These are phyloP conservation scores for Ettlia oleoabundans DNA, from an alignment of 139 green algal species.

Conservation along the genomic window DNA sequence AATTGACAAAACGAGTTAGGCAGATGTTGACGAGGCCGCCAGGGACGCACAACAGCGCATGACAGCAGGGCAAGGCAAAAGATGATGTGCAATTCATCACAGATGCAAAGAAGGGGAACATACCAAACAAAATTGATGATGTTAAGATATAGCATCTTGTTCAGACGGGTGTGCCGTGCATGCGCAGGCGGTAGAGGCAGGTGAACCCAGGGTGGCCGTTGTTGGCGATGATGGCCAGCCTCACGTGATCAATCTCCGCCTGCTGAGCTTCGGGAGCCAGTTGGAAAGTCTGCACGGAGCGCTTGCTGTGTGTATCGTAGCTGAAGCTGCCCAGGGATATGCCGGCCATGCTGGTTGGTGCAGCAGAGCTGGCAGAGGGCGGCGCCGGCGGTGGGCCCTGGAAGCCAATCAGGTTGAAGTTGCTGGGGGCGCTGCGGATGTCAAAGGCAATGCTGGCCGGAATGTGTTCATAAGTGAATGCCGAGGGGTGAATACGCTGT, in stretches of 20 bases:
- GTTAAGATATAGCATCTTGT: no score
- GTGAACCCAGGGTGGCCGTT: conserved; percentile 43
- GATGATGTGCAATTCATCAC: no score
- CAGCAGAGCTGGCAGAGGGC: neutral
- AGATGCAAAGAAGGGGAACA: no score
- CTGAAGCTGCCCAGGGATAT: neutral
- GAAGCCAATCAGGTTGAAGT: conserved; percentile 7
- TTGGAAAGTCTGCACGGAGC: conserved; percentile 17
- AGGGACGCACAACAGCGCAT: no score
- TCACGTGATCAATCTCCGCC: conserved; percentile 14
- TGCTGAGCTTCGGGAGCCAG: neutral
- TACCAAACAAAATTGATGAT: no score
- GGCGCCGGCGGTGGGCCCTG: neutral
- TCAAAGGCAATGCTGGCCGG: conserved; percentile 37
- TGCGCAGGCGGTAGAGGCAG: conserved; percentile 51
- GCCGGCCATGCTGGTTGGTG: no score
- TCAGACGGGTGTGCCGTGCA: conserved; percentile 49
- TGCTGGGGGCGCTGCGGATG: conserved; percentile 35
- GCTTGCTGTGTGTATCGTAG: neutral
- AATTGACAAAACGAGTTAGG: no score
- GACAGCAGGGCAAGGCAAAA: no score
- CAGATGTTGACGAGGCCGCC: no score
- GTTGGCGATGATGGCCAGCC: conserved; percentile 39
- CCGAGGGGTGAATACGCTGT: conserved; percentile 24
- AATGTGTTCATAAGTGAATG: conserved; percentile 50